phyloP scores from a whole-genome alignment of 805 yeast genomes.

The Candida alai region DNA sequence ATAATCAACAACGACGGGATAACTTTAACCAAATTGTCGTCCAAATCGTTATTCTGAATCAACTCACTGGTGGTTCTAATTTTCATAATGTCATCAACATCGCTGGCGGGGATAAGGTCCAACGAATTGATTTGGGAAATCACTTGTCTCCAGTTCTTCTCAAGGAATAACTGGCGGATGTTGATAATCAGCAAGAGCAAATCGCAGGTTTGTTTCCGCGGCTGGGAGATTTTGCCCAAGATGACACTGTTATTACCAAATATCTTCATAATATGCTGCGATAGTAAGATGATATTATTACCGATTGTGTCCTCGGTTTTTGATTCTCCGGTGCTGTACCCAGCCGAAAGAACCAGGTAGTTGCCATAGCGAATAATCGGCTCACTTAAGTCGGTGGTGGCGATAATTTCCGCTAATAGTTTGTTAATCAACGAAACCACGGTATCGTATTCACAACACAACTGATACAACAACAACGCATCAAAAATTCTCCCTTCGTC shows the following conservation, averaged over 20 bases:
- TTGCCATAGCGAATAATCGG: constrained; percentile 46
- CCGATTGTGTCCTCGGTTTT: constrained; percentile 38
- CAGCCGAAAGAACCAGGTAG: constrained; percentile 16
- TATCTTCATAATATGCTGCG: constrained; percentile 40
- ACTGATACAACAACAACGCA: constrained; percentile 78
- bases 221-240: constrained; percentile 48
- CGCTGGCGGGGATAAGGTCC: constrained; percentile 60
- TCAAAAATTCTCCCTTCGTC: constrained; percentile 89
- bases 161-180: constrained; percentile 57
- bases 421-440: constrained; percentile 73
- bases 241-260: constrained; percentile 58
- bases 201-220: constrained; percentile 62
- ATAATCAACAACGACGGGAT: constrained; percentile 77
- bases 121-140: constrained; percentile 53
- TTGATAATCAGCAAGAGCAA: constrained; percentile 62
- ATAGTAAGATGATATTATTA: constrained; percentile 44
- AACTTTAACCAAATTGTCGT: constrained; percentile 71
- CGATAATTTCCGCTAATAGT: constrained; percentile 71
- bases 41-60: constrained; percentile 53
- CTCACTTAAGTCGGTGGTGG: constrained; percentile 65
- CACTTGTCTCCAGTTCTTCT: constrained; percentile 56
- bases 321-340: constrained; percentile 35
- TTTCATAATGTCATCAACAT: constrained; percentile 45
- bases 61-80: constrained; percentile 65
- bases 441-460: constrained; percentile 81